A percentile compares a stretch with the other conserved stretches of the same genome.
phyloP scores from a whole-genome alignment of 2,329 filamentous ascomycete species.

The Cercospora sp. region DNA sequence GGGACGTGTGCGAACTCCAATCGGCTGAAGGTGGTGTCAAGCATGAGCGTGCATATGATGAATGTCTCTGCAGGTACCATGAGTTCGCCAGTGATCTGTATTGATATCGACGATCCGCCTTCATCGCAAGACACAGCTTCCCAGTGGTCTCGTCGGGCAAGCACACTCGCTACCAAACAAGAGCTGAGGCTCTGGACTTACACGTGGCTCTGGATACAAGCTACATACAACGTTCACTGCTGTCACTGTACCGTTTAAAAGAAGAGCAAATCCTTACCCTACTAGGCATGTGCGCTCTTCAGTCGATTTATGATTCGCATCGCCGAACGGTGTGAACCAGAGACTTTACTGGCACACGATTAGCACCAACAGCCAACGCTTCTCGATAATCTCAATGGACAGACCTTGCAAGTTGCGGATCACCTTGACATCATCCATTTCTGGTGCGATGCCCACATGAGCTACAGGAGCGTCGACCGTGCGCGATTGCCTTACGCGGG shows the following conservation, averaged over 20 bases:
- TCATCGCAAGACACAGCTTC: not conserved
- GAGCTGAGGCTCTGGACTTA: not conserved
- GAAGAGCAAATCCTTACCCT: not conserved
- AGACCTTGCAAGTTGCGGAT: not conserved
- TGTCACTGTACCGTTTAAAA: not conserved
- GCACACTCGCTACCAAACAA: not conserved
- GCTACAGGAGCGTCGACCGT: not conserved
- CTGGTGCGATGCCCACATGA: not conserved
- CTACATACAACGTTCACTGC: not conserved
- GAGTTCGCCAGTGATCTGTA: not conserved
- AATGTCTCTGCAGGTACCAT: not conserved
- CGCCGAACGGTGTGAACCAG: not conserved
- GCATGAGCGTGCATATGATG: not conserved
- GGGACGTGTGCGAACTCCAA: not conserved
- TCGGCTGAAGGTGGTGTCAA: not conserved
- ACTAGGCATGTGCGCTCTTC: not conserved
- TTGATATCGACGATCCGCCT: not conserved
- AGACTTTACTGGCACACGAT: not conserved
- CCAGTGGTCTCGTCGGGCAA: not conserved
- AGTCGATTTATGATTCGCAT: not conserved
- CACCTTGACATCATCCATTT: not conserved
- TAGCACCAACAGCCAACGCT: not conserved
- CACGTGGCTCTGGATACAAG: not conserved
- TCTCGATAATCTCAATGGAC: not conserved
- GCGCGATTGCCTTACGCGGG: no score